These are phyloP conservation scores for Chenopodium suecicum DNA, from an alignment of 148 eudicot genomes.

Conservation along the genomic window DNA sequence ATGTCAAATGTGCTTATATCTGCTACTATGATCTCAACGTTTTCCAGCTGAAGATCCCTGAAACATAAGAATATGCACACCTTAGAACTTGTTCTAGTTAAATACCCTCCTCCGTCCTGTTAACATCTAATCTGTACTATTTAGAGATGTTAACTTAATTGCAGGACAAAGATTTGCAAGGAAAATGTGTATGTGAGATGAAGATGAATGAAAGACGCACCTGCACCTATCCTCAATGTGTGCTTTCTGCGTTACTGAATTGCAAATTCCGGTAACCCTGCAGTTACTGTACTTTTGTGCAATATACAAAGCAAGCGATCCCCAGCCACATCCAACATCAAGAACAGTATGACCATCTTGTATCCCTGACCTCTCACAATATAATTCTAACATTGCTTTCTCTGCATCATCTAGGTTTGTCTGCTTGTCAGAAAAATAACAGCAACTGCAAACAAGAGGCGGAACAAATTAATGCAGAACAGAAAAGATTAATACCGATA, in stretches of 20 bases:
- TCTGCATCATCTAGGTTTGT: slow-evolving; percentile 83
- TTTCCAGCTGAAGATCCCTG: slow-evolving; percentile 74
- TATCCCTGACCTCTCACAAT: slow-evolving; percentile 75
- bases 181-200: neutral
- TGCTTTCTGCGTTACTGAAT: slow-evolving; percentile 83
- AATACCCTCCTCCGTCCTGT: neutral
- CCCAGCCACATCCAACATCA: slow-evolving; percentile 99
- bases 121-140: neutral
- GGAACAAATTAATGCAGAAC: neutral
- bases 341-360: slow-evolving; percentile 90
- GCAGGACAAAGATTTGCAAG: neutral
- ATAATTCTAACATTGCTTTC: slow-evolving; percentile 73
- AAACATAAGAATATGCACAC: neutral
- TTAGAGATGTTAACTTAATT: neutral
- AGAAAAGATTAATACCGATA: neutral
- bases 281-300: slow-evolving; percentile 76
- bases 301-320: slow-evolving; percentile 75
- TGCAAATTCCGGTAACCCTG: slow-evolving; percentile 85
- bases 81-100: neutral
- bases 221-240: slow-evolving; percentile 69
- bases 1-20: slow-evolving; percentile 83
- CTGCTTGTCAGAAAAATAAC: slow-evolving; percentile 58
- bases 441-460: slow-evolving; percentile 58
- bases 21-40: slow-evolving; percentile 79
- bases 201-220: slow-evolving; percentile 34